Percentiles rank a stretch among this genome's conserved stretches.
Conservation (phyloP, 805 yeast genomes). For the Vanderwaltozyma tropicalis region DNA sequence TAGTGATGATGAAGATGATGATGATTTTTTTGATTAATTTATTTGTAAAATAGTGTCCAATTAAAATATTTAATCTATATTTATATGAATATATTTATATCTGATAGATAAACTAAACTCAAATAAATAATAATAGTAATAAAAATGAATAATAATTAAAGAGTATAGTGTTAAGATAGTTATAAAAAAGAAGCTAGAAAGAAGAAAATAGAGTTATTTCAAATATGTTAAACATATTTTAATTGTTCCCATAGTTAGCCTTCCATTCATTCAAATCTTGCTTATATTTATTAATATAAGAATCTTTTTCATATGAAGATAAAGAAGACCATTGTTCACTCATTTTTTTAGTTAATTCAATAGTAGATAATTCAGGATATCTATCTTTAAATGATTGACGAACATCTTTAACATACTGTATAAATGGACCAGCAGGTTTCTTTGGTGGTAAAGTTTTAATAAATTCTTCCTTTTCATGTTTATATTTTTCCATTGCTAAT, state of each 20-base stretch:
- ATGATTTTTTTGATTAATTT: slow-evolving; percentile 36
- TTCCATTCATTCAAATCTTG: slow-evolving; percentile 5
- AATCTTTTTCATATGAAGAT: slow-evolving; percentile 12
- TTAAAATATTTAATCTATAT: neutral
- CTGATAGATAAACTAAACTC: neutral
- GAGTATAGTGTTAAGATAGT: too few relatives aligned
- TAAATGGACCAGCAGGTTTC: slow-evolving; percentile 31
- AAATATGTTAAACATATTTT: neutral
- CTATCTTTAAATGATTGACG: slow-evolving; percentile 10
- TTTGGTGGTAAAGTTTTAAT: slow-evolving; percentile 28
- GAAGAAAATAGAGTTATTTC: too few relatives aligned
- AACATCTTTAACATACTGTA: slow-evolving; percentile 18
- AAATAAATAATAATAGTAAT: too few relatives aligned
- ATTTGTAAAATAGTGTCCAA: neutral
- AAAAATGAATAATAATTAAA: neutral
- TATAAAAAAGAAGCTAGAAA: too few relatives aligned
- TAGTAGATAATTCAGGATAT: slow-evolving; percentile 11
- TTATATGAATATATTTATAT: neutral
- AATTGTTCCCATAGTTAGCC: neutral
- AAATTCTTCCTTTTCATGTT: slow-evolving; percentile 1
- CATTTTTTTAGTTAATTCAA: slow-evolving; percentile 14
- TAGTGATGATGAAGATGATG: slow-evolving; percentile 29
- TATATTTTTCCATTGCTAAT: slow-evolving; percentile 10
- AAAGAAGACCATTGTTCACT: slow-evolving; percentile 21
- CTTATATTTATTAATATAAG: slow-evolving; percentile 22